These are phyloP conservation scores for Backusella macrospora DNA, from an alignment of 192 early-diverging fungal genomes.

Conservation along the genomic window DNA sequence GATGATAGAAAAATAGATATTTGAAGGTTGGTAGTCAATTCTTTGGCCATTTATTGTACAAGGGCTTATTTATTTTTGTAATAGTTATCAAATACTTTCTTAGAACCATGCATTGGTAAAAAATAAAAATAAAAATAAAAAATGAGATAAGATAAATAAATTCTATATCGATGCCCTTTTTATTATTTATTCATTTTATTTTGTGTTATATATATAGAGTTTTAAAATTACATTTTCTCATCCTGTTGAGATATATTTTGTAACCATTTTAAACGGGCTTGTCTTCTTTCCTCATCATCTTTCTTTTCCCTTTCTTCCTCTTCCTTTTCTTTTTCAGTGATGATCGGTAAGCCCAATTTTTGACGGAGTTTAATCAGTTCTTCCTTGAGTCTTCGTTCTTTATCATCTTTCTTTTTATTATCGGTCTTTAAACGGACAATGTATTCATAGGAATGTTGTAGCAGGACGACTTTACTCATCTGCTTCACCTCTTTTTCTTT, in stretches of 20 bases:
- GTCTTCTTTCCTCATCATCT: conserved; percentile 22
- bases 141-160: neutral
- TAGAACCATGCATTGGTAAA: too few relatives aligned
- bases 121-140: too few relatives aligned
- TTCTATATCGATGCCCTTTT: neutral
- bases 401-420: conserved; percentile 40
- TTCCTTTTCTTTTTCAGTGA: conserved; percentile 32
- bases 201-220: neutral
- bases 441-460: conserved; percentile 68
- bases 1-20: too few relatives aligned
- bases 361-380: conserved; percentile 31
- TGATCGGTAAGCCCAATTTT: conserved; percentile 27
- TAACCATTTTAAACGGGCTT: conserved; percentile 20
- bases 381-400: conserved; percentile 33
- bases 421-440: conserved; percentile 56
- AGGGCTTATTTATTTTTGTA: too few relatives aligned
- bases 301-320: conserved; percentile 21
- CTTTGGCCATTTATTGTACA: too few relatives aligned
- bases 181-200: neutral
- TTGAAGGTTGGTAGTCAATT: too few relatives aligned
- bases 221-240: conserved; percentile 9
- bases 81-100: too few relatives aligned
- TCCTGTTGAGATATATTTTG: conserved; percentile 11
- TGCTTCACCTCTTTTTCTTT: conserved; percentile 64
- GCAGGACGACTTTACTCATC: conserved; percentile 83